Percentiles rank a stretch among this genome's conserved stretches.
Evolutionary conservation across 495 filamentous ascomycete species (phyloP).

Genomic region (Xylaria intraflava): DNA sequence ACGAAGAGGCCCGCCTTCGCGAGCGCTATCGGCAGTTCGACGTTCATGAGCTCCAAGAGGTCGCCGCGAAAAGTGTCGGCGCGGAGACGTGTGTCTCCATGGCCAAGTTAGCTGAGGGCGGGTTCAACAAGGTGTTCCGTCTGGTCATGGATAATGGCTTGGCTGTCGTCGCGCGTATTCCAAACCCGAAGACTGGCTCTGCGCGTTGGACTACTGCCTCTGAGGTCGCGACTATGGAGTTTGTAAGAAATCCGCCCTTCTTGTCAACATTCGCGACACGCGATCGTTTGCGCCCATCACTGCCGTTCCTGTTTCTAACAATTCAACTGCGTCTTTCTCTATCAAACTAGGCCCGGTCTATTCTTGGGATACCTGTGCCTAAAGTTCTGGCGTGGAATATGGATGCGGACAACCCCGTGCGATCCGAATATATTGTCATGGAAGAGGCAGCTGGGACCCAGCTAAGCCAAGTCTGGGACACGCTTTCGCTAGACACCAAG

Average conservation of each 20-base stretch:
- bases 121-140: conserved; percentile 36
- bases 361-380: too few relatives aligned
- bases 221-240: conserved; percentile 41
- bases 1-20: conserved; percentile 30
- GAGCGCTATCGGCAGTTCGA: conserved; percentile 32
- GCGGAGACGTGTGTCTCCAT: conserved; percentile 25
- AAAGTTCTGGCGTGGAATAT: too few relatives aligned
- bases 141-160: conserved; percentile 39
- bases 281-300: too few relatives aligned
- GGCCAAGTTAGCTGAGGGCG: conserved; percentile 31
- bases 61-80: conserved; percentile 32
- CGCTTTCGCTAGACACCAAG: too few relatives aligned
- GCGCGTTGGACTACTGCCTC: conserved; percentile 32
- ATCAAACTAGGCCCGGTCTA: too few relatives aligned
- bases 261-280: too few relatives aligned
- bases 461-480: too few relatives aligned
- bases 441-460: too few relatives aligned
- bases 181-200: conserved; percentile 34
- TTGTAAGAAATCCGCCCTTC: conserved; percentile 23
- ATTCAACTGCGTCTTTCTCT: too few relatives aligned
- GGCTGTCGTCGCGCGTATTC: conserved; percentile 33
- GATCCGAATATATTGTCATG: too few relatives aligned
- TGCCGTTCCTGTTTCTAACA: too few relatives aligned
- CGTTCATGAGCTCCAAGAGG: conserved; percentile 27
- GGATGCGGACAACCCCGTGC: too few relatives aligned